phyloP scores from a whole-genome alignment of 2,329 filamentous ascomycete genomes.

The Exophiala bonariae region DNA sequence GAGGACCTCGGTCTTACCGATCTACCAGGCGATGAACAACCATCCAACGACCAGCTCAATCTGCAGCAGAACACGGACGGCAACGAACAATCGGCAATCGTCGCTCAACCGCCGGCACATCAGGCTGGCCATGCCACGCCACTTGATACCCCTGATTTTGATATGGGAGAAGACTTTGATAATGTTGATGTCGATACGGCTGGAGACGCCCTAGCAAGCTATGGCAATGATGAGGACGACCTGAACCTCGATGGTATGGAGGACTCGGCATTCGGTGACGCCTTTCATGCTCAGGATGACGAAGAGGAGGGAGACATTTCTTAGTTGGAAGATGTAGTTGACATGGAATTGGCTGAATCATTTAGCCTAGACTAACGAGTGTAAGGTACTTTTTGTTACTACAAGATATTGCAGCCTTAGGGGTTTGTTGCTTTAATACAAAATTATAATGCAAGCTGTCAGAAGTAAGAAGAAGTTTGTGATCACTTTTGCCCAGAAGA shows the following conservation, averaged over 20 bases:
- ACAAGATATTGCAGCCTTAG: no score
- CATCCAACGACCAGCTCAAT: not conserved
- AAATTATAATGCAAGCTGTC: no score
- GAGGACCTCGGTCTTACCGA: conserved; percentile 10
- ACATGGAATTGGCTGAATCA: no score
- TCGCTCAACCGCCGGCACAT: conserved; percentile 31
- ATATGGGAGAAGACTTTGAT: conserved; percentile 59
- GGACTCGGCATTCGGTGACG: conserved; percentile 80
- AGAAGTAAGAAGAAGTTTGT: no score
- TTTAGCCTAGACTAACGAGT: no score
- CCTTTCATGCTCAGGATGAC: conserved; percentile 65
- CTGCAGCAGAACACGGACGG: conserved; percentile 1
- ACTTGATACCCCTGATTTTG: conserved; percentile 24
- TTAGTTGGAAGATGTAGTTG: conserved; percentile 17
- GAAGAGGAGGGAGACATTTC: conserved; percentile 42
- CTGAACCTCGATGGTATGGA: conserved; percentile 65
- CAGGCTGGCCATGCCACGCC: conserved; percentile 12
- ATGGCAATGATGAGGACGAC: conserved; percentile 58
- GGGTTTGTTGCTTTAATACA: no score
- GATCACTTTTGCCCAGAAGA: no score
- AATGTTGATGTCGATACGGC: conserved; percentile 69
- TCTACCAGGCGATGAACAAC: not conserved
- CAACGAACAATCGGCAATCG: not conserved
- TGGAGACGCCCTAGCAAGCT: conserved; percentile 69
- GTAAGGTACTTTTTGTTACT: no score